Evolutionary conservation across 106 monocot genomes (phyloP).

Genomic region (Narthecium ossifragum): DNA sequence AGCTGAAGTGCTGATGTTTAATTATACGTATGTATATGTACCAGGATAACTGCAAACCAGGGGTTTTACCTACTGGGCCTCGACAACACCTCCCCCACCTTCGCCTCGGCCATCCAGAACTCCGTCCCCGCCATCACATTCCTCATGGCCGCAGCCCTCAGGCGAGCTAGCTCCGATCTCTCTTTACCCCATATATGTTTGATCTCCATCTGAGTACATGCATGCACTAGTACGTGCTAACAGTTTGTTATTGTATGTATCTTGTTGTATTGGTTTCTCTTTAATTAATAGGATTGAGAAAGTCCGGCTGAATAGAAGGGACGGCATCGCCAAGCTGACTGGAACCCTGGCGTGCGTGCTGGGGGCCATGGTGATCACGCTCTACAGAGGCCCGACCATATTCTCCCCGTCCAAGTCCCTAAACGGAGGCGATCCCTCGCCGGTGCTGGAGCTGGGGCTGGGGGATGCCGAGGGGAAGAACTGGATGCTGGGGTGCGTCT

Average conservation of each 20-base stretch:
- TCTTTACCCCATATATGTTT: not conserved
- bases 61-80: slow-evolving; percentile 82
- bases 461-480: slow-evolving; percentile 39
- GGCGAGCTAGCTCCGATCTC: slow-evolving; percentile 19
- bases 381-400: slow-evolving; percentile 83
- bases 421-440: not conserved
- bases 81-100: slow-evolving; percentile 81
- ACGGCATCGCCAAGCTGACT: slow-evolving; percentile 68
- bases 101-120: slow-evolving; percentile 92
- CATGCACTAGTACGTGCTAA: not conserved
- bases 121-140: slow-evolving; percentile 88
- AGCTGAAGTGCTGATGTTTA: not conserved
- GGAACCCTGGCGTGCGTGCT: slow-evolving; percentile 78
- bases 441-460: slow-evolving; percentile 9
- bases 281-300: slow-evolving; percentile 94
- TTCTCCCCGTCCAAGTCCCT: slow-evolving; percentile 35
- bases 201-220: not conserved
- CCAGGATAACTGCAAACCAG: slow-evolving; percentile 80
- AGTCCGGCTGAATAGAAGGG: slow-evolving; percentile 58
- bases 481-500: slow-evolving; percentile 89
- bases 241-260: not conserved
- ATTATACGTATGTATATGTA: not conserved
- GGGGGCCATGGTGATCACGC: slow-evolving; percentile 82
- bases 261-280: too few relatives aligned
- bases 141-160: slow-evolving; percentile 67